These are phyloP conservation scores for Ophiostoma populinum DNA, from an alignment of 2,329 filamentous ascomycete genomes.

Conservation along the genomic window DNA sequence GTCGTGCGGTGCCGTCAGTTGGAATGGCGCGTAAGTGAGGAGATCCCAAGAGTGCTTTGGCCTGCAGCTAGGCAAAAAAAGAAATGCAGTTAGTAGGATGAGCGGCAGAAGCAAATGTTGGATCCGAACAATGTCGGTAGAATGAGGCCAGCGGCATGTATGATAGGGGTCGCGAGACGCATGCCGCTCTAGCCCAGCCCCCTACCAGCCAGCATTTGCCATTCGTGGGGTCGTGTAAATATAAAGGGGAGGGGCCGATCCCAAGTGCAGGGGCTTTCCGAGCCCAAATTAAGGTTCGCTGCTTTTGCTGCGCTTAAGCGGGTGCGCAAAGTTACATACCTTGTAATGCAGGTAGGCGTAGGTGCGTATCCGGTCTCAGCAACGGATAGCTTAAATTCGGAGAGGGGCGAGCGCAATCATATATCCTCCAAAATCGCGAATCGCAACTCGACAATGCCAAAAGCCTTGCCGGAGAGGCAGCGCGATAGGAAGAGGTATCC, in stretches of 20 bases:
- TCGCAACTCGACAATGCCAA: too few species aligned
- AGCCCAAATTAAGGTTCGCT: slow-evolving; percentile 9
- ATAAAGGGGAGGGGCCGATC: not conserved
- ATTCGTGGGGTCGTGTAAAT: slow-evolving; percentile 2
- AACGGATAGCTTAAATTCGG: too few species aligned
- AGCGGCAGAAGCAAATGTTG: slow-evolving; percentile 1
- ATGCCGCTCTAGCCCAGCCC: not conserved
- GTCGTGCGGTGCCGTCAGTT: too few species aligned
- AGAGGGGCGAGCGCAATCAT: too few species aligned
- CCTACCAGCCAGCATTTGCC: not conserved
- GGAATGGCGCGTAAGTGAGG: too few species aligned
- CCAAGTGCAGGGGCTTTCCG: slow-evolving; percentile 7
- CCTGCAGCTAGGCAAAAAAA: too few species aligned
- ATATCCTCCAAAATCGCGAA: too few species aligned
- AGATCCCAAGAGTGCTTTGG: too few species aligned
- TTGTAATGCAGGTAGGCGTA: slow-evolving; percentile 1
- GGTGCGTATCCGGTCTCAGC: slow-evolving; percentile 4
- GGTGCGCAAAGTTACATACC: slow-evolving; percentile 1
- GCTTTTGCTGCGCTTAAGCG: slow-evolving; percentile 7
- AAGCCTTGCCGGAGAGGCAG: too few species aligned
- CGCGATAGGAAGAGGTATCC: too few species aligned
- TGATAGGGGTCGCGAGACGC: not conserved
- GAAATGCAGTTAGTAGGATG: too few species aligned
- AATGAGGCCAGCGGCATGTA: not conserved
- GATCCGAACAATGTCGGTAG: not conserved